Evolutionary conservation across 1,139 yeast genomes (phyloP), one percentile per base, ranked within the genome.

Genomic region (Protomyces pachydermus): DNA sequence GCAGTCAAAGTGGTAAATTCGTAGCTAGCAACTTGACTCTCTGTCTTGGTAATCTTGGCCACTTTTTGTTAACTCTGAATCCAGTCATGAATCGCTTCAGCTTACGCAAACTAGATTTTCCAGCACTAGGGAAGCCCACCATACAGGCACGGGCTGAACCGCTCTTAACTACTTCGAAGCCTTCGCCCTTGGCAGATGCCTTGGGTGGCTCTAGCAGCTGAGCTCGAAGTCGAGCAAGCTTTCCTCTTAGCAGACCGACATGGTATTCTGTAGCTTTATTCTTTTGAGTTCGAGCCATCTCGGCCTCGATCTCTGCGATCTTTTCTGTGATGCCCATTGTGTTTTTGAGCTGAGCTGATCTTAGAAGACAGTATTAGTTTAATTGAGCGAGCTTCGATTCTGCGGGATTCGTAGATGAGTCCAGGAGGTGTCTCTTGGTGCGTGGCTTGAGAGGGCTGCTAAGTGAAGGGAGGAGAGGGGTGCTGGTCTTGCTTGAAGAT

Each of bases 211-310:
- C 98, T 54, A 93, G 79, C 65, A 93, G 81, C 78, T 91, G 97
- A 72, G 95, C 86, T 72, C 98, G 84, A 72, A 88, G 88, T 69
- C 96, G 81, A n/a, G 98, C 98, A 60, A 93, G 81, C 75, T 93
- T 93, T 66, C 98, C 98, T 76, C 93, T 91, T 65, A 93, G 79
- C 39, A 65, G 45, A 37, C 61, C 71, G 72, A 93, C 81, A 74
- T 93, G 98, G 75, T 91, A 91, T 77, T 93, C 98, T 0, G 98
- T 93, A 69, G 98, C 98, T 78, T 93, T 93, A 74, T 93, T 93
- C 80, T 93, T 93, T 74, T 93, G 98, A 39, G 98, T 93, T 68
- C 97, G 81, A 50, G 96, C 84, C 80, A 93, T 84, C 76, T 93
- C 98, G 76, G 87, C 95, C 77, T 74, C 96, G 77, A 93, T 91